Conservation (phyloP, 352 stramenopile genomes). For the Globisporangium nagaii region DNA sequence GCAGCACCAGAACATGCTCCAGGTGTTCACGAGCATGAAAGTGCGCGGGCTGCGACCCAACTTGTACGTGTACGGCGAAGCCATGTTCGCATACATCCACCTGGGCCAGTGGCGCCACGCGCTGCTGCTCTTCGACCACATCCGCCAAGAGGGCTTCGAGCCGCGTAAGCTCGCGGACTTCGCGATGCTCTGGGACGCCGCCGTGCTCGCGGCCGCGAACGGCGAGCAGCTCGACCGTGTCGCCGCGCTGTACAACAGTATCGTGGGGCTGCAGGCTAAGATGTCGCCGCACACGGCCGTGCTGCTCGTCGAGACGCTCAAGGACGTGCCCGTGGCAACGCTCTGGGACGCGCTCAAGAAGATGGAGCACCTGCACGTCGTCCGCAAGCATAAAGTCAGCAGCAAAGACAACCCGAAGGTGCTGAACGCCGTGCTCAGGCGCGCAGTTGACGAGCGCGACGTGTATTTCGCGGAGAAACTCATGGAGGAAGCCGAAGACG, state of each 20-base stretch:
- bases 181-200: conserved; percentile 63
- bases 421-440: conserved; percentile 58
- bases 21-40: conserved; percentile 71
- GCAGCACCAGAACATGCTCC: conserved; percentile 47
- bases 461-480: conserved; percentile 46
- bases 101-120: conserved; percentile 62
- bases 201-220: conserved; percentile 38
- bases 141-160: conserved; percentile 46
- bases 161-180: conserved; percentile 23
- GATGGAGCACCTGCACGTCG: conserved; percentile 42
- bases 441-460: conserved; percentile 48
- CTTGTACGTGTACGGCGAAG: conserved; percentile 65
- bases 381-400: conserved; percentile 15
- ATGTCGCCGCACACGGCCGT: conserved; percentile 50
- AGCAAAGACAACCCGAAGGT: conserved; percentile 23
- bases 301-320: conserved; percentile 36
- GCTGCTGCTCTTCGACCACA: conserved; percentile 69
- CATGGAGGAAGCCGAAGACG: conserved; percentile 27
- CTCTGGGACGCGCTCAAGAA: conserved; percentile 52
- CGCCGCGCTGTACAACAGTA: conserved; percentile 34
- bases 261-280: conserved; percentile 26
- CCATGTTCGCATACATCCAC: conserved; percentile 61
- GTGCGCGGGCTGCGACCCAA: conserved; percentile 58
- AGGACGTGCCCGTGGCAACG: conserved; percentile 29
- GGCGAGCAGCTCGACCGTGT: conserved; percentile 44